Evolutionary conservation across 129 eudicot species (phyloP).

Genomic region (Flaveria linearis): DNA sequence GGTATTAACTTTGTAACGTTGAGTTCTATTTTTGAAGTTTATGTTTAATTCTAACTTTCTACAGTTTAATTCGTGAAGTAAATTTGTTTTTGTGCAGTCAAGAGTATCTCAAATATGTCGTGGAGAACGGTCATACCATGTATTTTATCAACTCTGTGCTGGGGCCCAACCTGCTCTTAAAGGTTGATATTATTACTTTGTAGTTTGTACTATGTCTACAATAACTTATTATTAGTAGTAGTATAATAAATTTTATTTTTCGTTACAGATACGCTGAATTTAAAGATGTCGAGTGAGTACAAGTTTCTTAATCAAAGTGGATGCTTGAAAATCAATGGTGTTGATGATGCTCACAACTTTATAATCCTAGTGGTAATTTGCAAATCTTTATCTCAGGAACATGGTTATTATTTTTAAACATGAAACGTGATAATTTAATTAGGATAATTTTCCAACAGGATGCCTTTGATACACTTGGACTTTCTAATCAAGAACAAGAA

Average conservation of each 20-base stretch:
- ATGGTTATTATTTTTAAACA: not conserved
- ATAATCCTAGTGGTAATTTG: slow-evolving; percentile 56
- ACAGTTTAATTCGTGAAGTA: not conserved
- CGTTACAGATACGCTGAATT: slow-evolving; percentile 62
- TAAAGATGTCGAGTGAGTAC: slow-evolving; percentile 69
- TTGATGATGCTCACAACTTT: slow-evolving; percentile 76
- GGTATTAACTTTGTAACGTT: slow-evolving; percentile 41
- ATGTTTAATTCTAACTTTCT: slow-evolving; percentile 5
- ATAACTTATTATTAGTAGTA: not conserved
- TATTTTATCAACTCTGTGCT: slow-evolving; percentile 94
- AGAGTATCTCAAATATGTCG: slow-evolving; percentile 86
- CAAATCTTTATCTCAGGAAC: not conserved
- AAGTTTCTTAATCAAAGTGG: slow-evolving; percentile 78
- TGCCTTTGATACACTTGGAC: slow-evolving; percentile 40
- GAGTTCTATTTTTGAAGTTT: not conserved
- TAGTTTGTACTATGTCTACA: not conserved
- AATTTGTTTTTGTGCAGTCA: slow-evolving; percentile 51
- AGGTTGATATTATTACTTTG: slow-evolving; percentile 41
- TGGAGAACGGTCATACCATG: slow-evolving; percentile 92
- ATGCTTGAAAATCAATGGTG: slow-evolving; percentile 61
- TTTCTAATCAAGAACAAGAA: slow-evolving; percentile 61
- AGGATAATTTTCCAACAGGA: not conserved
- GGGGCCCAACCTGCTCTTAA: slow-evolving; percentile 78
- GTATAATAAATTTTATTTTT: not conserved
- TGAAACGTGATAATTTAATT: not conserved